Conservation (phyloP, 2,329 filamentous ascomycete species). For the Trichophyton rubrum region DNA sequence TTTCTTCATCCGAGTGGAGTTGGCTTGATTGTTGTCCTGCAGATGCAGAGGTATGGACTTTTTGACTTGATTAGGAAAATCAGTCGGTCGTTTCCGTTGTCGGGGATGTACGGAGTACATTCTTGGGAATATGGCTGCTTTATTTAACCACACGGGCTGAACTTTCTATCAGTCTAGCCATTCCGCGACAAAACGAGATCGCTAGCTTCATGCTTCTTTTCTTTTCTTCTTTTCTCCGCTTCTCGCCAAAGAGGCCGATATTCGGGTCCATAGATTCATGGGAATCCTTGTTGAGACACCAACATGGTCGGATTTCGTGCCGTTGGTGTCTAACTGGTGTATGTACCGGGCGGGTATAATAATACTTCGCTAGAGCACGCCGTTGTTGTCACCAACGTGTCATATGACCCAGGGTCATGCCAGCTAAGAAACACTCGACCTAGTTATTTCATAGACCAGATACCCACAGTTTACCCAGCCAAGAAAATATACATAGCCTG, state of each 20-base stretch:
- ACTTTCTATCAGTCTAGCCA: background rate
- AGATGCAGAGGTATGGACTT: constrained; percentile 16
- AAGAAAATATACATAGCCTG: background rate
- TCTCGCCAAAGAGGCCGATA: background rate
- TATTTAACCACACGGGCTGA: background rate
- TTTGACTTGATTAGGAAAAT: constrained; percentile 23
- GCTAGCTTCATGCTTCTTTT: background rate
- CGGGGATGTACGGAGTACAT: background rate
- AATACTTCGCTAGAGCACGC: background rate
- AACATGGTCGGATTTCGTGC: background rate
- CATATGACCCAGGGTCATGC: background rate
- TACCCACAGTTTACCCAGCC: background rate
- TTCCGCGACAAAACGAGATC: background rate
- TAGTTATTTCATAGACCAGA: background rate
- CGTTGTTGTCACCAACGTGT: background rate
- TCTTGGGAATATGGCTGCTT: background rate
- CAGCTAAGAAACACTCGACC: background rate
- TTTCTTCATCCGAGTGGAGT: background rate
- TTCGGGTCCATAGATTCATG: background rate
- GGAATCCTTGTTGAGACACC: background rate
- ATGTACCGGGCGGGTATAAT: background rate
- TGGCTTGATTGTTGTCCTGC: background rate
- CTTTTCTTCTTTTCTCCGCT: background rate
- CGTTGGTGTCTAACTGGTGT: background rate
- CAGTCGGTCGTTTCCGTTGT: constrained; percentile 8